A percentile compares a stretch with the other conserved stretches of the same genome.
Evolutionary conservation across 2,329 filamentous ascomycete genomes (phyloP).

Genomic region (Tolypocladium tundrense): DNA sequence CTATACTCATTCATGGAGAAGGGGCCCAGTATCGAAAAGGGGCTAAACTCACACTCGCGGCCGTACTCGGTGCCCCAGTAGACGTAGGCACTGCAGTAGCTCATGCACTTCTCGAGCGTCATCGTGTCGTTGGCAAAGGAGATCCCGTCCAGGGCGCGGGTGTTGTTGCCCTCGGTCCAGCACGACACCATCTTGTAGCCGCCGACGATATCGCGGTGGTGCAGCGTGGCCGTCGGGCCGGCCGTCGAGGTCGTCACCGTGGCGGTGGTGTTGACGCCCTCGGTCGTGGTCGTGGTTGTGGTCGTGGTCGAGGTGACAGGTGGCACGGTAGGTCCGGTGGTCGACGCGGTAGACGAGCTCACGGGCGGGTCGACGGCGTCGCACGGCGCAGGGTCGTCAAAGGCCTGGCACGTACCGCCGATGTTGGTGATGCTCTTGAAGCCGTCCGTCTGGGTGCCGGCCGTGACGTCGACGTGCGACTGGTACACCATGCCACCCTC

Average conservation of each 20-base stretch:
- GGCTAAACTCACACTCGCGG: conserved; percentile 30
- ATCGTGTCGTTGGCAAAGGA: conserved; percentile 34
- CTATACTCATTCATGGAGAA: too few relatives aligned
- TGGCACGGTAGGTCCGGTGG: conserved; percentile 5
- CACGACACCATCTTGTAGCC: conserved; percentile 36
- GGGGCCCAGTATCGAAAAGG: background rate
- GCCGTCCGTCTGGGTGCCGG: conserved; percentile 29
- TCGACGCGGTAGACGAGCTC: conserved; percentile 6
- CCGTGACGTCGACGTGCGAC: conserved; percentile 34
- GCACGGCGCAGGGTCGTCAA: conserved; percentile 24
- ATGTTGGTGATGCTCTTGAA: conserved; percentile 38
- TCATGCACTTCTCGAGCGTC: conserved; percentile 37
- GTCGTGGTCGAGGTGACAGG: conserved; percentile 1
- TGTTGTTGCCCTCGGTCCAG: conserved; percentile 33
- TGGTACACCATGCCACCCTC: conserved; percentile 33
- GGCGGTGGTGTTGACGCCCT: background rate
- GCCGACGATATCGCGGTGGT: conserved; percentile 28
- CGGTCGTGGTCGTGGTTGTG: background rate
- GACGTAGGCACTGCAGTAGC: conserved; percentile 33
- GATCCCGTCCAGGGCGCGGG: conserved; percentile 31
- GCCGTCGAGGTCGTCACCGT: conserved; percentile 1
- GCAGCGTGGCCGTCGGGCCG: conserved; percentile 3
- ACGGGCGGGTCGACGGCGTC: conserved; percentile 8
- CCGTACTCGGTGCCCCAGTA: conserved; percentile 43
- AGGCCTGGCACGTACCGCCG: conserved; percentile 31